Conservation (phyloP, 371 early-diverging fungal genomes). For the Rhizopus arrhizus region DNA sequence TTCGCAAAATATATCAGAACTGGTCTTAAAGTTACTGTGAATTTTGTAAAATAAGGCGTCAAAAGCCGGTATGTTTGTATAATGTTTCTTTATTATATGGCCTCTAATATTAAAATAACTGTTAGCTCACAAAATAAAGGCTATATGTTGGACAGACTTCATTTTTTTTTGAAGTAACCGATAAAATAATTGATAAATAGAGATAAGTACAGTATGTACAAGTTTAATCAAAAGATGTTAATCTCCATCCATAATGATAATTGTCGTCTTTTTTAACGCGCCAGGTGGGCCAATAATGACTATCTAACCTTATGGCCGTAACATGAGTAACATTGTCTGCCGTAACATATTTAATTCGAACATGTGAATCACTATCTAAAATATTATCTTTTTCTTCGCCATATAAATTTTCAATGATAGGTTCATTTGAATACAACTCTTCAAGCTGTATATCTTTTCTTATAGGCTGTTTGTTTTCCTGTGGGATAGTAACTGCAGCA, state of each 20-base stretch:
- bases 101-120: too few species aligned
- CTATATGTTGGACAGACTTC: too few species aligned
- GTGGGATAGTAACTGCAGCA: conserved; percentile 28
- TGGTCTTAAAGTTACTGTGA: too few species aligned
- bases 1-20: too few species aligned
- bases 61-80: too few species aligned
- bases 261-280: conserved; percentile 54
- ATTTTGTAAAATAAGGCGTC: too few species aligned
- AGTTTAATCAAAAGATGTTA: conserved; percentile 4
- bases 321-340: conserved; percentile 54
- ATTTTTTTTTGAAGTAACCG: too few species aligned
- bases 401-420: conserved; percentile 1
- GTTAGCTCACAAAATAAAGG: too few species aligned
- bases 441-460: neutral
- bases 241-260: conserved; percentile 54
- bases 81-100: too few species aligned
- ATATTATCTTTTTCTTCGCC: conserved; percentile 37
- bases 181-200: too few species aligned
- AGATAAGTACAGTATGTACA: neutral
- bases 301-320: conserved; percentile 62
- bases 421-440: neutral
- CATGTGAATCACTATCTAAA: conserved; percentile 44
- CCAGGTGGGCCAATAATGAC: conserved; percentile 76
- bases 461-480: conserved; percentile 24
- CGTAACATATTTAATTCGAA: conserved; percentile 66